Conservation (phyloP, 164 flowering plant species). For the Pachysandra terminalis region DNA sequence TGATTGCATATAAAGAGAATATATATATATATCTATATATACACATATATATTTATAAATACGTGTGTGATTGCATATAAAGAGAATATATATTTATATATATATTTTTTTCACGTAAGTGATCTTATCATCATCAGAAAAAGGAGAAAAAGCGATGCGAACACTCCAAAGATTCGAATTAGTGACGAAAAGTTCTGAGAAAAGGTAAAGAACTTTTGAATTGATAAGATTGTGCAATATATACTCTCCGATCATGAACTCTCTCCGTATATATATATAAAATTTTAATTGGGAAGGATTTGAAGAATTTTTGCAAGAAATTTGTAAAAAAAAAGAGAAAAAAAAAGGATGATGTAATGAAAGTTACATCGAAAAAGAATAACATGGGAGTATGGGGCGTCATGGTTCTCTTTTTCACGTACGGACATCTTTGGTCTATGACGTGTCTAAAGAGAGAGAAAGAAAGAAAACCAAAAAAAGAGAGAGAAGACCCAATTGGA, state of each 20-base stretch:
- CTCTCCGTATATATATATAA: background rate
- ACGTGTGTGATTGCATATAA: no score
- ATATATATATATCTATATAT: no score
- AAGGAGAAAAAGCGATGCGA: background rate
- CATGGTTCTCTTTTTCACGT: background rate
- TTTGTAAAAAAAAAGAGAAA: background rate
- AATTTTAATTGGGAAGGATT: no score
- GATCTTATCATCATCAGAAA: background rate
- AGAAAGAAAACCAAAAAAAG: no score
- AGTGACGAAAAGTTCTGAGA: background rate
- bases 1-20: no score
- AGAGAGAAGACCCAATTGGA: constrained; percentile 27
- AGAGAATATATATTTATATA: no score
- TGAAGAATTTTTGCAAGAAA: background rate
- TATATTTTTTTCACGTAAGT: no score
- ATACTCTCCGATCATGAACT: background rate
- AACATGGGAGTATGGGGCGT: background rate
- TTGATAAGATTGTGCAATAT: background rate
- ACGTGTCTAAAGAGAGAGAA: background rate
- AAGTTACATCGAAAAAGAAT: no score
- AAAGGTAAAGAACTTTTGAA: background rate
- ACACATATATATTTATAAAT: no score
- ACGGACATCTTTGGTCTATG: background rate
- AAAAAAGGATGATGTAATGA: background rate
- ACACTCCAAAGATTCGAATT: background rate